Evolutionary conservation across 176 grass and related monocot genomes (phyloP).

Genomic region (Triticum timopheevii): DNA sequence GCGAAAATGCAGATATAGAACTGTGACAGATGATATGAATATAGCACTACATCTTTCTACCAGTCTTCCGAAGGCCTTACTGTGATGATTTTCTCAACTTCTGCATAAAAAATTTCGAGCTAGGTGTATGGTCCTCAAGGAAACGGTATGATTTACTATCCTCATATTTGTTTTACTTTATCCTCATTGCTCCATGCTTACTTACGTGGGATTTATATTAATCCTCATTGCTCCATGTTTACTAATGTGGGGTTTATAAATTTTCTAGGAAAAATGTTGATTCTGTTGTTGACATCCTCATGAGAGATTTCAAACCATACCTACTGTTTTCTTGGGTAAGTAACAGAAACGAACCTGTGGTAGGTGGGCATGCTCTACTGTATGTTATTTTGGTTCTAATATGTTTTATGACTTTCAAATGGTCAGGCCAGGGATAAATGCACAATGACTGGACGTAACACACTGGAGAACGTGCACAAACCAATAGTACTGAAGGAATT

Average conservation of each 20-base stretch:
- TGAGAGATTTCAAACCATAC: conserved; percentile 55
- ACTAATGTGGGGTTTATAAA: conserved; percentile 35
- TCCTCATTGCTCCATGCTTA: too few relatives aligned
- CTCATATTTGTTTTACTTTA: conserved; percentile 36
- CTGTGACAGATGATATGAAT: conserved; percentile 28
- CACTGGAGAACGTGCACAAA: conserved; percentile 66
- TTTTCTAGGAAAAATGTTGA: conserved; percentile 65
- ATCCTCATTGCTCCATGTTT: conserved; percentile 5
- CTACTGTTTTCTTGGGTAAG: conserved; percentile 91
- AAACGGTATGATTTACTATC: conserved; percentile 46
- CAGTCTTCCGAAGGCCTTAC: conserved; percentile 79
- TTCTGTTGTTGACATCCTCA: conserved; percentile 49
- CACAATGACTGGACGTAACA: conserved; percentile 68
- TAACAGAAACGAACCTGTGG: neutral
- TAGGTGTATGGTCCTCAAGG: conserved; percentile 84
- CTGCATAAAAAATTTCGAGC: conserved; percentile 61
- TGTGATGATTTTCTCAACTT: conserved; percentile 79
- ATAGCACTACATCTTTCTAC: conserved; percentile 8
- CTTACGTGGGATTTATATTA: too few relatives aligned
- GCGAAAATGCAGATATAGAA: neutral
- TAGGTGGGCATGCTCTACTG: conserved; percentile 1
- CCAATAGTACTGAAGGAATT: conserved; percentile 81
- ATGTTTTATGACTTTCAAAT: conserved; percentile 34
- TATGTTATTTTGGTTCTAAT: conserved; percentile 26
- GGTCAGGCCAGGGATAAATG: conserved; percentile 75